These are phyloP conservation scores for Sergeia podlipaevii DNA, from an alignment of 208 protist species.

Conservation along the genomic window DNA sequence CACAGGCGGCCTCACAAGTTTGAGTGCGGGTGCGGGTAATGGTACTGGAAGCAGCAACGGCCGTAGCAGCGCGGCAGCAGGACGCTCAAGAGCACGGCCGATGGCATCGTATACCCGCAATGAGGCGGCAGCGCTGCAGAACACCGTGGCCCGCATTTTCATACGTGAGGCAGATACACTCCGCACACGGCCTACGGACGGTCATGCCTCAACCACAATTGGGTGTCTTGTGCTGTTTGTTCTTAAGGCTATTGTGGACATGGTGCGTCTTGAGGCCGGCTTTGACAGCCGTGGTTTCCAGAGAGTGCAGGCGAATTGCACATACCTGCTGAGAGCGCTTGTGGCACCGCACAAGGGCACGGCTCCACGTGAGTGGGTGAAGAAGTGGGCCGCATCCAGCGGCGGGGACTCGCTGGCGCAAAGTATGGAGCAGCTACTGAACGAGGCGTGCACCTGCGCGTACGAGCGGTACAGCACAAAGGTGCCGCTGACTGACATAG, in stretches of 20 bases:
- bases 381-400: conserved; percentile 30
- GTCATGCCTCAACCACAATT: conserved; percentile 29
- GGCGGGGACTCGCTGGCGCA: conserved; percentile 17
- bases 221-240: conserved; percentile 51
- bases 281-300: too few relatives aligned
- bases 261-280: conserved; percentile 35
- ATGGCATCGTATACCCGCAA: conserved; percentile 44
- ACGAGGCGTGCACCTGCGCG: conserved; percentile 67
- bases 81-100: conserved; percentile 10
- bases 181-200: conserved; percentile 34
- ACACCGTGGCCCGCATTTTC: conserved; percentile 71
- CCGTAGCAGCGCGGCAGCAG: conserved; percentile 5
- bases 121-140: conserved; percentile 51
- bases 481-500: conserved; percentile 45
- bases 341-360: conserved; percentile 43
- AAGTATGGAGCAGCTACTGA: conserved; percentile 41
- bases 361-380: conserved; percentile 38
- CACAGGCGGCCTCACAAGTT: conserved; percentile 10
- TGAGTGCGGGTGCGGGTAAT: conserved; percentile 12
- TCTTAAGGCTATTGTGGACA: conserved; percentile 62
- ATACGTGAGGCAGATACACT: conserved; percentile 27
- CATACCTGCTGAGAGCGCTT: conserved; percentile 61
- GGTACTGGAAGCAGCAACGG: conserved; percentile 3
- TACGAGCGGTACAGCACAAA: conserved; percentile 75
- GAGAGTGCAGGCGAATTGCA: conserved; percentile 56